phyloP scores from a whole-genome alignment of 192 early-diverging fungal species.

The Coemansia sp. region DNA sequence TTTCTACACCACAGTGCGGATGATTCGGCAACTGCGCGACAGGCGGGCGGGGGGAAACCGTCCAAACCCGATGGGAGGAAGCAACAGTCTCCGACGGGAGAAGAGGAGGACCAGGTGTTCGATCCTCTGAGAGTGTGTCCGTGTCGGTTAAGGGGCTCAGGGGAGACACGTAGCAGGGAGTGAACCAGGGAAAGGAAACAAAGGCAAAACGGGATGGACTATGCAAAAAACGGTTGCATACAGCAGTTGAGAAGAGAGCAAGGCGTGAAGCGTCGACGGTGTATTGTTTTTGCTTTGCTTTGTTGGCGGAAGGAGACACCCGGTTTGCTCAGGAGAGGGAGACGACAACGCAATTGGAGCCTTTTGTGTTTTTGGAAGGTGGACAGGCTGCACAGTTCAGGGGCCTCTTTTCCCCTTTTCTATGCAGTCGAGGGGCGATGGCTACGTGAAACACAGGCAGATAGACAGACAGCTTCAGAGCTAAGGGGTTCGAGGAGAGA shows the following conservation, averaged over 20 bases:
- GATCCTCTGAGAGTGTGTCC: slow-evolving; percentile 49
- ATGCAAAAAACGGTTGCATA: too few relatives aligned
- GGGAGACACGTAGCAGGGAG: neutral
- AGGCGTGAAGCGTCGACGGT: too few relatives aligned
- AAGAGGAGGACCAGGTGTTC: slow-evolving; percentile 52
- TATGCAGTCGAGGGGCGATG: too few relatives aligned
- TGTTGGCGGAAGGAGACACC: too few relatives aligned
- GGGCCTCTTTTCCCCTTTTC: too few relatives aligned
- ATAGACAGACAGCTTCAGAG: neutral
- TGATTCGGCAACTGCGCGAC: slow-evolving; percentile 71
- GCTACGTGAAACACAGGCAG: too few relatives aligned
- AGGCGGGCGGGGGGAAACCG: slow-evolving; percentile 42
- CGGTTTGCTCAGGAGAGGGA: too few relatives aligned
- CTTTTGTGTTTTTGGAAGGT: too few relatives aligned
- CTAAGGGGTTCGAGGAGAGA: neutral
- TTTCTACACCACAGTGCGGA: slow-evolving; percentile 78
- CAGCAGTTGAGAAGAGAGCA: too few relatives aligned
- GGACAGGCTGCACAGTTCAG: too few relatives aligned
- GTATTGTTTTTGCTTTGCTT: too few relatives aligned
- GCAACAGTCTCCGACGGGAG: slow-evolving; percentile 40
- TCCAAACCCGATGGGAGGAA: slow-evolving; percentile 23
- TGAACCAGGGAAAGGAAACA: neutral
- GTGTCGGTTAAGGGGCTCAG: neutral
- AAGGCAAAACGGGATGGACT: neutral
- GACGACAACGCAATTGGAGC: too few relatives aligned